These are phyloP conservation scores for Heracleum sosnowskyi DNA, from an alignment of 129 eudicot species.

Conservation along the genomic window DNA sequence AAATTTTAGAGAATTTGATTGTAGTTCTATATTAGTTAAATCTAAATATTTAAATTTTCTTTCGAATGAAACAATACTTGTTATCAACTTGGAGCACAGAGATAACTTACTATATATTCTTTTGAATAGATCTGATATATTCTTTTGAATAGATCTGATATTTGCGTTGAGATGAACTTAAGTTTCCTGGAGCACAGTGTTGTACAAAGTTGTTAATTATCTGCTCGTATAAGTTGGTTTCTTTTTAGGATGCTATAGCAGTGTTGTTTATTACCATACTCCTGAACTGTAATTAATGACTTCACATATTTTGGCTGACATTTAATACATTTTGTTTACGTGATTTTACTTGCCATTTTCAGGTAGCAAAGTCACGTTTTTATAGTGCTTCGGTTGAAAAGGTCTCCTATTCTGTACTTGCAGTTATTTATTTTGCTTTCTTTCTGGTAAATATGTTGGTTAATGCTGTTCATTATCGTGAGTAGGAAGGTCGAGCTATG, in stretches of 20 bases:
- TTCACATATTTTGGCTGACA: background rate
- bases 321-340: background rate
- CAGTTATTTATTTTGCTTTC: background rate
- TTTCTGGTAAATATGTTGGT: conserved; percentile 4
- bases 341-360: conserved; percentile 20
- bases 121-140: no score
- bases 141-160: no score
- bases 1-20: background rate
- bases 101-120: background rate
- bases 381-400: conserved; percentile 20
- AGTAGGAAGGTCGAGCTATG: conserved; percentile 71
- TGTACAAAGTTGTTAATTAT: background rate
- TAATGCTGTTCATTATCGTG: conserved; percentile 6
- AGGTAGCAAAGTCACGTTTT: conserved; percentile 43
- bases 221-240: background rate
- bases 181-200: background rate
- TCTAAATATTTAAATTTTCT: background rate
- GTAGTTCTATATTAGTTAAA: background rate
- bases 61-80: background rate
- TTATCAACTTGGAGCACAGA: background rate
- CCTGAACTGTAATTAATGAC: background rate
- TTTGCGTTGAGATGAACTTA: background rate
- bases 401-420: conserved; percentile 21
- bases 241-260: background rate
- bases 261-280: background rate